Evolutionary conservation across 2,329 filamentous ascomycete species (phyloP).

Genomic region (Apiospora rasikravindrae): DNA sequence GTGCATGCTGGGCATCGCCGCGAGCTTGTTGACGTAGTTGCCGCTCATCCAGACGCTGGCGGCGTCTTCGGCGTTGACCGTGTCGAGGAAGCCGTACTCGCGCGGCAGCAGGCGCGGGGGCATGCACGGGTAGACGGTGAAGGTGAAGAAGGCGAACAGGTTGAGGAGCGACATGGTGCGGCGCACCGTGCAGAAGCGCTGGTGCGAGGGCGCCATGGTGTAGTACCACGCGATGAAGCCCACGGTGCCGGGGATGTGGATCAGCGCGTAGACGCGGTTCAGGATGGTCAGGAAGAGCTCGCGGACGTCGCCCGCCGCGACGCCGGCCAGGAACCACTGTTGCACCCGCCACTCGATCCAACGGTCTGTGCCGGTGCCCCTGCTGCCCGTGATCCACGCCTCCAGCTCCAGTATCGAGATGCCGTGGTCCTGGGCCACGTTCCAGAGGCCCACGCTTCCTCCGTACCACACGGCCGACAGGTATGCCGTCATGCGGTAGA

Average conservation of each 20-base stretch:
- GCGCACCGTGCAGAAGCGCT: constrained; percentile 43
- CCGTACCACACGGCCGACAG: constrained; percentile 57
- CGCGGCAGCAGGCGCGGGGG: constrained; percentile 53
- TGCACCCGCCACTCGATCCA: constrained; percentile 47
- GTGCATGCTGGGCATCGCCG: constrained; percentile 63
- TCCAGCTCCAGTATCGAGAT: constrained; percentile 50
- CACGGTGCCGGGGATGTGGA: constrained; percentile 57
- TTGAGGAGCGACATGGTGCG: constrained; percentile 56
- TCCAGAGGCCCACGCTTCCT: constrained; percentile 50
- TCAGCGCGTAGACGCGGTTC: constrained; percentile 54
- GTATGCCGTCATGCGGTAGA: constrained; percentile 65
- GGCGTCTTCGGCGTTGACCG: constrained; percentile 44
- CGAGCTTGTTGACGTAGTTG: constrained; percentile 62
- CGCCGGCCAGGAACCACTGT: constrained; percentile 39
- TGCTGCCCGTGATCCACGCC: constrained; percentile 32
- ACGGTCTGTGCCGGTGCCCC: constrained; percentile 31
- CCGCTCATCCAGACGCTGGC: constrained; percentile 59
- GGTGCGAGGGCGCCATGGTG: constrained; percentile 45
- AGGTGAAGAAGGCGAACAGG: constrained; percentile 51
- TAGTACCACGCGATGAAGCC: constrained; percentile 54
- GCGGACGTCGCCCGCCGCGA: constrained; percentile 41
- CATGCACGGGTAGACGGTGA: constrained; percentile 53
- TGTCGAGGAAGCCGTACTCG: constrained; percentile 53
- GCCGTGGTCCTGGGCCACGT: constrained; percentile 51
- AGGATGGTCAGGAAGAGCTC: constrained; percentile 47